Percentiles rank a stretch among this genome's conserved stretches.
phyloP scores from a whole-genome alignment of 164 flowering plant species.

The Vitis riparia region DNA sequence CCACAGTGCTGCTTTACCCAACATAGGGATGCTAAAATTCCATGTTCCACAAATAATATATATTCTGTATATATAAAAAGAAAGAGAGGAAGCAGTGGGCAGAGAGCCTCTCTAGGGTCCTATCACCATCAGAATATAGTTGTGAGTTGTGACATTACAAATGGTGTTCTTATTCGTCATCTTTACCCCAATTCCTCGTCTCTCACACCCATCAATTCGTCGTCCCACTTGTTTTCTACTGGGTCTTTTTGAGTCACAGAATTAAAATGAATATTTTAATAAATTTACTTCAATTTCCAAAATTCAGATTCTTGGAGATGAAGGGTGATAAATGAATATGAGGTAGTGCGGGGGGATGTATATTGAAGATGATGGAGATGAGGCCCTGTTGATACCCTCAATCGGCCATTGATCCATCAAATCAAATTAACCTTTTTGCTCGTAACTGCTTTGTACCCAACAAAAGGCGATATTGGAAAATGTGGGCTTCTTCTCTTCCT shows the following conservation, averaged over 20 bases:
- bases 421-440: conserved; percentile 7
- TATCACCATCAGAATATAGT: conserved; percentile 9
- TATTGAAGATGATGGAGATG: neutral
- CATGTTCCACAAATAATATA: conserved; percentile 8
- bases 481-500: neutral
- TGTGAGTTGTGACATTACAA: neutral
- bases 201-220: neutral
- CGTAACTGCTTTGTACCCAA: conserved; percentile 14
- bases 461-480: neutral
- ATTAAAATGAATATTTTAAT: too few relatives aligned
- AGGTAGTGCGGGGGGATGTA: neutral
- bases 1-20: conserved; percentile 9
- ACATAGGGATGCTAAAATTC: conserved; percentile 40
- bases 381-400: neutral
- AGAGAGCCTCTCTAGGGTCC: conserved; percentile 25
- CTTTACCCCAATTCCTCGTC: neutral
- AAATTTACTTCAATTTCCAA: too few relatives aligned
- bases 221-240: neutral
- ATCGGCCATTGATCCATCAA: conserved; percentile 20
- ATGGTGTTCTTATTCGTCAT: neutral
- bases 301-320: too few relatives aligned
- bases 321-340: neutral
- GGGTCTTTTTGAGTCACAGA: neutral
- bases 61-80: neutral
- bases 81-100: conserved; percentile 26